phyloP scores from a whole-genome alignment of 495 filamentous ascomycete genomes.

The Aspergillus incahuasiensis region DNA sequence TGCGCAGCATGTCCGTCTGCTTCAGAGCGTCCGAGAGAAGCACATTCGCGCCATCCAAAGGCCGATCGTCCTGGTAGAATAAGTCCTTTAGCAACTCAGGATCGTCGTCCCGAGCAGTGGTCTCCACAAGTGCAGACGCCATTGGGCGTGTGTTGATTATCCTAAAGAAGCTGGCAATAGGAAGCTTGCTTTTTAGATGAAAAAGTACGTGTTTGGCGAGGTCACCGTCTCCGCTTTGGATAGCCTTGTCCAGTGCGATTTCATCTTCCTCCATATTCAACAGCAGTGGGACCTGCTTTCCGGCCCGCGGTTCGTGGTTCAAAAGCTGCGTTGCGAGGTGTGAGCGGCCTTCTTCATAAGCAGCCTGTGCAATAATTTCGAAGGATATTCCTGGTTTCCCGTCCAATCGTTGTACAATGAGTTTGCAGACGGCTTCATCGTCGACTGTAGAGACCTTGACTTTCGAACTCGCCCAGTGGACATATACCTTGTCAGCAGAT shows the following conservation, averaged over 20 bases:
- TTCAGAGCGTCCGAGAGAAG: conserved; percentile 75
- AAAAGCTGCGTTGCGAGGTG: conserved; percentile 83
- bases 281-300: conserved; percentile 91
- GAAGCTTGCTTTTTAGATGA: conserved; percentile 84
- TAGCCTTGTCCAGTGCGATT: conserved; percentile 92
- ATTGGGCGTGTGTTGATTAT: conserved; percentile 82
- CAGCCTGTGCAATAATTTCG: conserved; percentile 87
- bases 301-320: conserved; percentile 89
- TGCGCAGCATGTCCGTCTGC: conserved; percentile 57
- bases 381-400: conserved; percentile 92
- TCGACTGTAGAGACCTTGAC: conserved; percentile 79
- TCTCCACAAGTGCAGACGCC: conserved; percentile 85
- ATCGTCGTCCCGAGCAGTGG: conserved; percentile 71
- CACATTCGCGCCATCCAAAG: conserved; percentile 81
- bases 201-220: conserved; percentile 85
- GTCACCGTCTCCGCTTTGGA: conserved; percentile 92
- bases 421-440: conserved; percentile 80
- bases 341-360: conserved; percentile 88
- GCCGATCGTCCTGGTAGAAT: conserved; percentile 95
- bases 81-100: conserved; percentile 85
- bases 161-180: conserved; percentile 87
- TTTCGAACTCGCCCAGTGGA: conserved; percentile 94
- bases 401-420: conserved; percentile 80
- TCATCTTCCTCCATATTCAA: conserved; percentile 95
- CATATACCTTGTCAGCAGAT: conserved; percentile 84